These are phyloP conservation scores for Colletotrichum magnum DNA, from an alignment of 2,329 filamentous ascomycete genomes.

Conservation along the genomic window DNA sequence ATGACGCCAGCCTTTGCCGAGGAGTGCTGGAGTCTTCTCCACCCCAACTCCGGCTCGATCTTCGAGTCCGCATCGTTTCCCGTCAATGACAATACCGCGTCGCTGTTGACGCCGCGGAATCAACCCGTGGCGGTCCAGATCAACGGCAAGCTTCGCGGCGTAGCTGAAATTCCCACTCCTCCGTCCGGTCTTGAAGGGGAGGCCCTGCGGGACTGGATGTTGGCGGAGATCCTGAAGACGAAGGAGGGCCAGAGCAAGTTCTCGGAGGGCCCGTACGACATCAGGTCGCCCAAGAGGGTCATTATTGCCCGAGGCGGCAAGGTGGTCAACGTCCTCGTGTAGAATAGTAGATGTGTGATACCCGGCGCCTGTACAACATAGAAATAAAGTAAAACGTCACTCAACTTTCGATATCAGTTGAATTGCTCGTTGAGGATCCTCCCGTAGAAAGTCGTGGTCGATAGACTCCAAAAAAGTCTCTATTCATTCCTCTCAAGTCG, in stretches of 20 bases:
- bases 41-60: constrained; percentile 54
- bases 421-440: background rate
- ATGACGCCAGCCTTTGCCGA: constrained; percentile 86
- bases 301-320: constrained; percentile 77
- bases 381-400: constrained; percentile 9
- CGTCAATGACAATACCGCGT: constrained; percentile 62
- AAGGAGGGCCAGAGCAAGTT: constrained; percentile 72
- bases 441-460: too few relatives aligned
- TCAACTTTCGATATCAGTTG: background rate
- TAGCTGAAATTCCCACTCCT: constrained; percentile 73
- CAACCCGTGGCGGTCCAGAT: constrained; percentile 79
- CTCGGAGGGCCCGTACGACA: constrained; percentile 58
- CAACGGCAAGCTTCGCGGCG: constrained; percentile 83
- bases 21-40: constrained; percentile 80
- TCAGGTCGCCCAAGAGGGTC: constrained; percentile 71
- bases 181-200: constrained; percentile 57
- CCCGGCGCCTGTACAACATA: constrained; percentile 29
- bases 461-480: too few relatives aligned
- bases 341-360: constrained; percentile 41
- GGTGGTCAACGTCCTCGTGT: constrained; percentile 81
- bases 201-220: constrained; percentile 71
- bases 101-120: constrained; percentile 64
- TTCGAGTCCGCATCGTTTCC: constrained; percentile 72
- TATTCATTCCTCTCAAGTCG: background rate
- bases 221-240: constrained; percentile 72